A percentile compares a stretch with the other conserved stretches of the same genome.
phyloP scores from a whole-genome alignment of 2,329 filamentous ascomycete genomes.

The Fusarium chaquense region DNA sequence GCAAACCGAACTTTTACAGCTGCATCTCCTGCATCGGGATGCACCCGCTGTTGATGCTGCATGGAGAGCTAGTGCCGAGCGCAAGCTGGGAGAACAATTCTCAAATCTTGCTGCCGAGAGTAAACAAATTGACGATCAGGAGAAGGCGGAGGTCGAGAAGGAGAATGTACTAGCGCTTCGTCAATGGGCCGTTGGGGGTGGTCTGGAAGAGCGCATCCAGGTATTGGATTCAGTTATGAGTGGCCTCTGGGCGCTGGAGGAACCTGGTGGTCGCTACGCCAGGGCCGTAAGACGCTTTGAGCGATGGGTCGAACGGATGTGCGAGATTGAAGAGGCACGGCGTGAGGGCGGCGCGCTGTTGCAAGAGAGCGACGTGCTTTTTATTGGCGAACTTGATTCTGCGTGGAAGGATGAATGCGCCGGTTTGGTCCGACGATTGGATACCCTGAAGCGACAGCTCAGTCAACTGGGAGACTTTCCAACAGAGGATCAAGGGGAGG shows the following conservation, averaged over 20 bases:
- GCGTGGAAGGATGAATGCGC: slow-evolving; percentile 71
- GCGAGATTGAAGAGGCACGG: slow-evolving; percentile 61
- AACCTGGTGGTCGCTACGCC: slow-evolving; percentile 67
- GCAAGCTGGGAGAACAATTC: slow-evolving; percentile 62
- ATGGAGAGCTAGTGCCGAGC: slow-evolving; percentile 69
- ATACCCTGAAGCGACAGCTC: slow-evolving; percentile 65
- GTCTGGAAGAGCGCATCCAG: slow-evolving; percentile 68
- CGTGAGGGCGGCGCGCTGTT: slow-evolving; percentile 52
- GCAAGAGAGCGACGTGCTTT: slow-evolving; percentile 56
- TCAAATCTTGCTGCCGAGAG: slow-evolving; percentile 52
- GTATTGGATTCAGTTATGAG: slow-evolving; percentile 67
- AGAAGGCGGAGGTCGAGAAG: slow-evolving; percentile 61
- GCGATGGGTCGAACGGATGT: slow-evolving; percentile 65
- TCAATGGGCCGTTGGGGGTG: slow-evolving; percentile 59
- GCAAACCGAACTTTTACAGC: slow-evolving; percentile 74
- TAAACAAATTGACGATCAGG: slow-evolving; percentile 51
- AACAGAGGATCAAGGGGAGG: slow-evolving; percentile 13
- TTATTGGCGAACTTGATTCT: slow-evolving; percentile 67
- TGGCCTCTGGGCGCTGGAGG: slow-evolving; percentile 69
- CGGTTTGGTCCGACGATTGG: slow-evolving; percentile 65
- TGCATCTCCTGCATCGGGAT: slow-evolving; percentile 72
- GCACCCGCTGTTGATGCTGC: slow-evolving; percentile 57
- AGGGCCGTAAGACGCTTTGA: slow-evolving; percentile 69
- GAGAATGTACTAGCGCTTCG: slow-evolving; percentile 65
- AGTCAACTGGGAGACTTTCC: slow-evolving; percentile 56